These are phyloP conservation scores for Aspergillus hiratsukae DNA, from an alignment of 2,329 filamentous ascomycete species.

Conservation along the genomic window DNA sequence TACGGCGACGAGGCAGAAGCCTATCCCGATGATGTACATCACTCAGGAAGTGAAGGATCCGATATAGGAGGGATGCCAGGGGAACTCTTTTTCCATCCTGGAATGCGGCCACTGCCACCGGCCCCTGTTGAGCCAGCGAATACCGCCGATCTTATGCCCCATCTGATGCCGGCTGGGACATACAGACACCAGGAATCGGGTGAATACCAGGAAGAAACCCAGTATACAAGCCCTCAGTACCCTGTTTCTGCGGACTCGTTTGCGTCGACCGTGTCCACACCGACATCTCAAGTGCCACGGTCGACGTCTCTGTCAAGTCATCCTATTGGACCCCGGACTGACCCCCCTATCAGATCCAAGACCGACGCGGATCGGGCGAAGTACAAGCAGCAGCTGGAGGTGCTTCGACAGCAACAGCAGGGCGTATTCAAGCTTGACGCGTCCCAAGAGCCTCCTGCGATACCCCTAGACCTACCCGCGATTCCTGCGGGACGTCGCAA, in stretches of 20 bases:
- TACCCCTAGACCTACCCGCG: constrained; percentile 77
- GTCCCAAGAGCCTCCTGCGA: constrained; percentile 39
- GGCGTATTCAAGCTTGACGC: constrained; percentile 48
- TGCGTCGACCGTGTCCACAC: constrained; percentile 42
- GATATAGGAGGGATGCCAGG: constrained; percentile 71
- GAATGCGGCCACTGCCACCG: constrained; percentile 62
- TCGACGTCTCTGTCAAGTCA: constrained; percentile 81
- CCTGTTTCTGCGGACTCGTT: constrained; percentile 49
- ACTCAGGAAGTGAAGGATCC: constrained; percentile 59
- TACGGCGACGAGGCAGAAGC: constrained; percentile 82
- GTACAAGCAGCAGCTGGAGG: constrained; percentile 51
- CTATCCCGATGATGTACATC: constrained; percentile 45
- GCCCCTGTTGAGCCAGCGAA: constrained; percentile 56
- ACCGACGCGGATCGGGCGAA: constrained; percentile 75
- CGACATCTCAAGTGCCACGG: constrained; percentile 53
- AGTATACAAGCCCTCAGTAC: constrained; percentile 35
- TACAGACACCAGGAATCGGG: constrained; percentile 52
- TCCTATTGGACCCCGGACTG: constrained; percentile 71
- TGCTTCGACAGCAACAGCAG: constrained; percentile 49
- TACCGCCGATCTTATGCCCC: constrained; percentile 41
- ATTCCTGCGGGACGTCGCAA: constrained; percentile 73
- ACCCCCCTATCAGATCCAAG: constrained; percentile 83
- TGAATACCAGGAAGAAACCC: constrained; percentile 31
- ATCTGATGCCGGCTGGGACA: constrained; percentile 53
- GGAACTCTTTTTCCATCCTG: constrained; percentile 92